Percentiles rank a stretch among this genome's conserved stretches.
phyloP scores from a whole-genome alignment of 2,329 filamentous ascomycete genomes.

The Xylaria arbuscula region DNA sequence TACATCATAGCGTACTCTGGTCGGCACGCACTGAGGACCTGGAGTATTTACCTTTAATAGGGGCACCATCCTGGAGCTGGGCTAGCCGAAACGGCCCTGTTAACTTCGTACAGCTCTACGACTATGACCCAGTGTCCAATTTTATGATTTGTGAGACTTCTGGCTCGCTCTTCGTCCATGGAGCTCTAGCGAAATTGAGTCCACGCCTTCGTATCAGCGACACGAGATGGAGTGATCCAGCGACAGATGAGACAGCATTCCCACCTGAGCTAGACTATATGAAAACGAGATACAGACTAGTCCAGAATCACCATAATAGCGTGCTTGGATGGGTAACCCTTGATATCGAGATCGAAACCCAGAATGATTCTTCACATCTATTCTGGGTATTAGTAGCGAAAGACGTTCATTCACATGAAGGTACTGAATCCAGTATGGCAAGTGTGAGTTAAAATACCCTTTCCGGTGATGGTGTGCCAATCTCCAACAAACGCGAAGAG shows the following conservation, averaged over 20 bases:
- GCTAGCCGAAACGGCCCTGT: conserved; percentile 21
- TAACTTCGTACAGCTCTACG: conserved; percentile 18
- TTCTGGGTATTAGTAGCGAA: conserved; percentile 20
- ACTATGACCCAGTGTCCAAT: not conserved
- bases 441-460: conserved; percentile 1
- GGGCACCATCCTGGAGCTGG: conserved; percentile 27
- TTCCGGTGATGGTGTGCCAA: not conserved
- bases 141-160: conserved; percentile 3
- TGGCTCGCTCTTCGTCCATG: not conserved
- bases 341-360: not conserved
- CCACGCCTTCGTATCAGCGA: not conserved
- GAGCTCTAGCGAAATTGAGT: not conserved
- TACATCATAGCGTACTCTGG: conserved; percentile 16
- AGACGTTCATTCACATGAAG: conserved; percentile 7
- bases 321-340: conserved; percentile 22
- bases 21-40: conserved; percentile 16
- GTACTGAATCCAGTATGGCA: not conserved
- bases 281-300: conserved; percentile 11
- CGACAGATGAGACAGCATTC: conserved; percentile 6
- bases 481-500: not conserved
- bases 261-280: conserved; percentile 18
- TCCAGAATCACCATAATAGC: not conserved
- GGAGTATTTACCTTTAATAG: conserved; percentile 11
- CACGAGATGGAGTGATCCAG: conserved; percentile 13
- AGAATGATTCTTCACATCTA: not conserved